Evolutionary conservation across 495 filamentous ascomycete genomes (phyloP), one percentile per base, ranked within the genome.

Genomic region (Penicillium manginii): DNA sequence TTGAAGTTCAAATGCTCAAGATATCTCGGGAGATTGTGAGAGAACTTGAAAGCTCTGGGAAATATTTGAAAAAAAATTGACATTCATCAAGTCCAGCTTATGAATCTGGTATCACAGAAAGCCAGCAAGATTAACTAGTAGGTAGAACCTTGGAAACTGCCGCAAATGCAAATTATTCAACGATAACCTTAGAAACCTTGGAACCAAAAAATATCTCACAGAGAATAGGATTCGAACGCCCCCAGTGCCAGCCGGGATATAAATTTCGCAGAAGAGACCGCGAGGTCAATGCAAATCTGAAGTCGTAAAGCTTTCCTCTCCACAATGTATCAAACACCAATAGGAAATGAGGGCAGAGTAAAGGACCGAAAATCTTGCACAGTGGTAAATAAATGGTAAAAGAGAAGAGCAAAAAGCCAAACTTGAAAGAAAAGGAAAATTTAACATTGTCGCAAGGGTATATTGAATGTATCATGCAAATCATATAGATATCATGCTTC

Each of bases 281-380:
- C 53, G 63, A 62, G 63, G 63, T 65, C 59, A 57, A 65, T 65
- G 58, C 58, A 61, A 58, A 23, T 65, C 55, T 61, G 57, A 49
- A 47, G 59, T 42, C 26, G 52, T 50, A 57, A 47, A 59, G 37
- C 50, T 14, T 42, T 1, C 40, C 33, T 54, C 47, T 52, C 53
- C 29, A 14, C 17, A 47, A 59, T 56, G 57, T 18, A 17, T 17
- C 17, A 21, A 19, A 43, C 40, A 43, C n/a, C 2, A 43, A 8
- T 3, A 43, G n/a, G 17, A 43, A 43, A 43, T 17, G 40, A 17
- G 17, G 17, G 17, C 15, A 43, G 40, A 43, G 17, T 39, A 39
- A 39, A 39, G 15, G 26, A 39, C 56, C 52, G 19, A 29, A 50
- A 45, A 43, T 33, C 8, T 45, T 22, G 15, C 26, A 32, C 29